Base-by-base conservation (phyloP, 768 basidiomycete genomes). In the Melanogaster broomeanus region DNA sequence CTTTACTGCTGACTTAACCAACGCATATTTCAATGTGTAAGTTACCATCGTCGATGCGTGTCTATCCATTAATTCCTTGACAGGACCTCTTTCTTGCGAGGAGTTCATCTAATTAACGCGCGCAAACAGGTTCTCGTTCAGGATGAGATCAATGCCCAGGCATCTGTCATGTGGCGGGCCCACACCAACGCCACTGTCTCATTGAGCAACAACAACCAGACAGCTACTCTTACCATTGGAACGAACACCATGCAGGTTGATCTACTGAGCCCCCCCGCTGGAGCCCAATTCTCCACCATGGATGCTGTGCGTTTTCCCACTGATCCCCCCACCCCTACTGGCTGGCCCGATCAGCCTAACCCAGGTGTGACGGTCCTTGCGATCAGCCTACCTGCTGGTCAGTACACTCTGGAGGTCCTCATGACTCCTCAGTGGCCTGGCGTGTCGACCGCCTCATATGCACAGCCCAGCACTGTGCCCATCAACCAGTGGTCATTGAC, bases 391-490 rank as follows among this genome's bases (percentile, higher is more conserved):
- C 71, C 87, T 6, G 76, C 80, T 24, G 93, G 92, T n/a, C 71
- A 72, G 42, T 86, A 90, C 70, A 87, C 74, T 15, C 69, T 97
- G 42, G 83, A 95, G 72, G 86, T 98, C 45, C 67, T 98, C 65
- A 88, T 98, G 74, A 93, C 83, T 69, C 97, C 96, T n/a, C 90
- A 96, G 62, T 98, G 94, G 93, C 69, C 76, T 34, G 84, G 81
- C 25, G 80, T 88, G 76, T 73, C 80, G 30, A 62, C 82, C 41
- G 76, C 74, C 87, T 83, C 69, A 79, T 87, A 68, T 40, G 65
- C 45, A 55, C 86, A 83, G 12, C 94, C 94, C 0, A 71, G 77
- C 9, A 76, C 76, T 33, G 93, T 98, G 16, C 62, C 83, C 2
- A 68, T 98, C 48, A 81, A 77, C 55, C 71, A 70, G 57, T 98